phyloP scores from a whole-genome alignment of 371 early-diverging fungal genomes.

The Rhizopus sp. region DNA sequence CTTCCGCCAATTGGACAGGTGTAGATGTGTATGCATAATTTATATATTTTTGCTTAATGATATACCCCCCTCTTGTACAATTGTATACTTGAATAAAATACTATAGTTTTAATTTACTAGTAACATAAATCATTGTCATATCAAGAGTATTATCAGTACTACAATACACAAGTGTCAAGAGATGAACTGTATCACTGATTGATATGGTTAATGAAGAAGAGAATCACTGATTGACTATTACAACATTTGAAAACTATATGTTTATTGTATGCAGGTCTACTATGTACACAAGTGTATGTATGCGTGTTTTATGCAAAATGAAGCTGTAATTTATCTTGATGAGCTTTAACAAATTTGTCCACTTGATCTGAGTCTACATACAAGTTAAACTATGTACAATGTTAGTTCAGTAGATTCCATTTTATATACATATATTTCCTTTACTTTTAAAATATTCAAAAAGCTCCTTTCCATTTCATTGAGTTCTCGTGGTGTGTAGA shows the following conservation, averaged over 20 bases:
- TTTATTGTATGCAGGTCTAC: too few species aligned
- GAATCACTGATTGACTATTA: too few species aligned
- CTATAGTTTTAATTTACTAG: too few species aligned
- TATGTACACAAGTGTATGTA: too few species aligned
- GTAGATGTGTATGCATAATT: constrained; percentile 38
- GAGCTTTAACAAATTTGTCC: constrained; percentile 26
- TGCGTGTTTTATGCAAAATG: too few species aligned
- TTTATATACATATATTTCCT: not conserved
- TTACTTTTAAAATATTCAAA: constrained; percentile 32
- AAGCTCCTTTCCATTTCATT: constrained; percentile 56
- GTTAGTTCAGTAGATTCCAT: not conserved
- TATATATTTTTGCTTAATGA: not conserved
- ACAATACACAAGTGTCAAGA: too few species aligned
- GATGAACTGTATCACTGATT: too few species aligned
- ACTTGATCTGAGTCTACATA: constrained; percentile 29
- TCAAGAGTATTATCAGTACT: too few species aligned
- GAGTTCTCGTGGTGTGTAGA: constrained; percentile 64
- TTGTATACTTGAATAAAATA: too few species aligned
- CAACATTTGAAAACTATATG: too few species aligned
- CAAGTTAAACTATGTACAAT: constrained; percentile 25
- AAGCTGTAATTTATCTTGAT: constrained; percentile 18
- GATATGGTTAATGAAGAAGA: too few species aligned
- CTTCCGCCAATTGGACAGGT: constrained; percentile 40
- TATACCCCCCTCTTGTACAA: not conserved
- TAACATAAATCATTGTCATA: too few species aligned